Base-by-base conservation (phyloP, 192 early-diverging fungal genomes). In the Chytriomyces sp. region DNA sequence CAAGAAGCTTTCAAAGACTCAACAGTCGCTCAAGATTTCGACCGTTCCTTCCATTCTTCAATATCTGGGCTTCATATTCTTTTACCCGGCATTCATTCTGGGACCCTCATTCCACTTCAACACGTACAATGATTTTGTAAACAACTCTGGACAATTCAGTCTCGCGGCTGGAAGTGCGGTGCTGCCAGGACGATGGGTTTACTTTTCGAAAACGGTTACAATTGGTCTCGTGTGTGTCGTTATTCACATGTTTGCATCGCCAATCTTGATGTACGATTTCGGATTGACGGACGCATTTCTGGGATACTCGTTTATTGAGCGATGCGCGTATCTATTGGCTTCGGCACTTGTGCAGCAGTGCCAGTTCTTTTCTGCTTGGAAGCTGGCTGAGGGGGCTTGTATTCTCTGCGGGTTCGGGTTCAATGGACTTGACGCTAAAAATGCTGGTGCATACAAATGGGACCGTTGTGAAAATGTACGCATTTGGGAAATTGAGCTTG, bases 311-410 rank as follows among this genome's bases (percentile, higher is more conserved):
- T 35, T 35, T 13, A 0, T 69, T 64, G 23, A 72, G 11, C 44
- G 76, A 6, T 18, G 13, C 16, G 67, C 18, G 0, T 96, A 45
- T 84, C 87, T 69, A 20, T 92, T 9, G 81, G 87, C 11, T 86
- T 87, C 20, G 79, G 88, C 69, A 76, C 84, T 53, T 84, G 88
- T 5, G 86, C 93, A 35, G 82, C 89, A 57, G 92, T 8, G 11
- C 5, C 73, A 82, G 60, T 84, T 82, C 49, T 84, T 77, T 69
- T 75, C 69, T 0, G 93, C 92, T 10, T 97, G 95, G 95, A 90
- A 93, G 73, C 82, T 96, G 75, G 90, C 95, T 50, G 95, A 97
- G 80, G 94, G 93, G 18, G 92, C 94, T 1, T 97, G 93, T 69
- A 84, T 91, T 0, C 71, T 96, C 45, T 85, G 89, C 50, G 95